Percentiles rank a stretch among this genome's conserved stretches.
These are phyloP conservation scores for Solanum chaucha DNA, from an alignment of 257 asterid genomes.

Conservation along the genomic window DNA sequence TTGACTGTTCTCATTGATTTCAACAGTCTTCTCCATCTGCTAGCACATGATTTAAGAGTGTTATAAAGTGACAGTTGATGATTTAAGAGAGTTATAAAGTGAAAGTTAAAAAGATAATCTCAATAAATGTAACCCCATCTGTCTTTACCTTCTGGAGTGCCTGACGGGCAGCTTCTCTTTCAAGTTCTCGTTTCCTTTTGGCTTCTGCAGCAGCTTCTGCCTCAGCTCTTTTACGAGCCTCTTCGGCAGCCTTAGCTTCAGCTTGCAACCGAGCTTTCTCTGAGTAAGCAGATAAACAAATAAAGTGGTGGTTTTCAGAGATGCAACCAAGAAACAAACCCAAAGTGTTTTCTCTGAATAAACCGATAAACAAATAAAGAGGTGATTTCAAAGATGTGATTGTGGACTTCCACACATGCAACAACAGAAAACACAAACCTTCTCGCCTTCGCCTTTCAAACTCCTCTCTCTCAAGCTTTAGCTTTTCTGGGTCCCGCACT, in stretches of 20 bases:
- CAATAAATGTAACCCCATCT: background rate
- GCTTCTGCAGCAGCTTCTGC: slow-evolving; percentile 77
- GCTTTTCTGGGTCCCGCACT: slow-evolving; percentile 62
- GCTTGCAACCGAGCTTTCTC: slow-evolving; percentile 89
- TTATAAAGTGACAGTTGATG: background rate
- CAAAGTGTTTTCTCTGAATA: slow-evolving; percentile 46
- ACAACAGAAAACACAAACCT: slow-evolving; percentile 29
- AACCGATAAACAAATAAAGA: background rate
- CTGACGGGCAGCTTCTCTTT: slow-evolving; percentile 85
- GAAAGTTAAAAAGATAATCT: background rate
- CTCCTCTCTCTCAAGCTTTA: slow-evolving; percentile 69
- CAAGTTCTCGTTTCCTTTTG: slow-evolving; percentile 57
- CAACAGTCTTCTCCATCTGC: slow-evolving; percentile 86
- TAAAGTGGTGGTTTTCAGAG: background rate
- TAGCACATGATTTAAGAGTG: background rate
- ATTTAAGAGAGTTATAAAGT: background rate
- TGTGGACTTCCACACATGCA: background rate
- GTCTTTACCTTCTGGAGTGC: slow-evolving; percentile 30
- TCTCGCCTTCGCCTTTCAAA: slow-evolving; percentile 67
- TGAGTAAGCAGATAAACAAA: slow-evolving; percentile 10
- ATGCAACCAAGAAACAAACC: background rate
- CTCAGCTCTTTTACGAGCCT: slow-evolving; percentile 64
- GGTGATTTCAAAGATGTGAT: background rate
- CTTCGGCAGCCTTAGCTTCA: slow-evolving; percentile 94
- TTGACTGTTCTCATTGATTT: slow-evolving; percentile 58